Conservation (phyloP, 176 grass and related monocot species). For the Lolium perenne region DNA sequence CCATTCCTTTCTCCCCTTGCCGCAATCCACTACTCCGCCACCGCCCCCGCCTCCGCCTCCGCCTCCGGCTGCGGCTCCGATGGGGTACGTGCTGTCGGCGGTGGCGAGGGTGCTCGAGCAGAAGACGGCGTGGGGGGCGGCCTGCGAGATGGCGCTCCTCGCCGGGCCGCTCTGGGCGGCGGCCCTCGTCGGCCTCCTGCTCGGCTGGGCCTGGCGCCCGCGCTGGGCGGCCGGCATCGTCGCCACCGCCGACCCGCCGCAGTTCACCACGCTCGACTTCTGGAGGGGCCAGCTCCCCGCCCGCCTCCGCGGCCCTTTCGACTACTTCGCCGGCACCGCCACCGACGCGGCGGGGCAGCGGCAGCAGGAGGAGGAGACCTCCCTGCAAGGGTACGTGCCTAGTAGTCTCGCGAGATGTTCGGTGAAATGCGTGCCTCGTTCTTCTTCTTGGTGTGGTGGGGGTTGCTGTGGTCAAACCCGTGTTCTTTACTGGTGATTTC, state of each 20-base stretch:
- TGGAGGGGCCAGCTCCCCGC: slow-evolving; percentile 62
- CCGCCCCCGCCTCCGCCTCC: slow-evolving; percentile 29
- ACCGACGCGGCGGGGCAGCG: slow-evolving; percentile 12
- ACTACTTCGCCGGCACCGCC: slow-evolving; percentile 29
- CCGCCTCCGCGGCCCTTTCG: slow-evolving; percentile 51
- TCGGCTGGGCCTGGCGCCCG: slow-evolving; percentile 94
- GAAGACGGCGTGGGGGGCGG: slow-evolving; percentile 61
- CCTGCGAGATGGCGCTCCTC: slow-evolving; percentile 74
- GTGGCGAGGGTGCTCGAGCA: slow-evolving; percentile 63
- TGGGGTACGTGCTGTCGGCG: slow-evolving; percentile 78
- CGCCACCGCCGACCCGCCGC: slow-evolving; percentile 34
- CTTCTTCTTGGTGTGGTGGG: background rate
- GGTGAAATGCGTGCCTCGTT: slow-evolving; percentile 37
- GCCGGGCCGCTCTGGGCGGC: slow-evolving; percentile 81
- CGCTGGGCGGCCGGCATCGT: slow-evolving; percentile 71
- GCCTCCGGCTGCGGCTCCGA: slow-evolving; percentile 38
- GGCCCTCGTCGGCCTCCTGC: slow-evolving; percentile 74
- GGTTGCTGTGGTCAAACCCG: slow-evolving; percentile 34
- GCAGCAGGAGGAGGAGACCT: background rate
- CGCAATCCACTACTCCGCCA: background rate
- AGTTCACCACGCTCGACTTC: slow-evolving; percentile 44
- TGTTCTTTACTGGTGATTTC: slow-evolving; percentile 37
- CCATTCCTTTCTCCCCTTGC: slow-evolving; percentile 24
- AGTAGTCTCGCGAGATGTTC: background rate
- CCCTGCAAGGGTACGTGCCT: slow-evolving; percentile 47